phyloP scores from a whole-genome alignment of 345 rosid genomes.

The Gossypium arboreum region DNA sequence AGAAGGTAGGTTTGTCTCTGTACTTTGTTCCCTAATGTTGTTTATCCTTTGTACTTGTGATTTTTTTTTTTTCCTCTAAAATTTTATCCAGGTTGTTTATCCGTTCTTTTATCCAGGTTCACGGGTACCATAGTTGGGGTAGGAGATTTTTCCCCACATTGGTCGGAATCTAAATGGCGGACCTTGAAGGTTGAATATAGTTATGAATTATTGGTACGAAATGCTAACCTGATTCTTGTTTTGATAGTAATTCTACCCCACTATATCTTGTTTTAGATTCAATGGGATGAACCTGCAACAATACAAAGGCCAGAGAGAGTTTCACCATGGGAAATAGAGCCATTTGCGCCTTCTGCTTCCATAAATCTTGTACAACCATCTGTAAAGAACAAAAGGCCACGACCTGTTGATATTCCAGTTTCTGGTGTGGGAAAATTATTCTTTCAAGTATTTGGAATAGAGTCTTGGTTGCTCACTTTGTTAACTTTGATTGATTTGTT shows the following conservation, averaged over 20 bases:
- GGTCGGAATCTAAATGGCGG: slow-evolving; percentile 74
- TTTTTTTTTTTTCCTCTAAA: background rate
- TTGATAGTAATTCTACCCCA: slow-evolving; percentile 19
- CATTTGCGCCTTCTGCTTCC: slow-evolving; percentile 40
- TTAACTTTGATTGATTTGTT: slow-evolving; percentile 5
- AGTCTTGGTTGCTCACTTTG: background rate
- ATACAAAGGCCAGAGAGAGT: slow-evolving; percentile 69
- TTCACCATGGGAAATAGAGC: slow-evolving; percentile 84
- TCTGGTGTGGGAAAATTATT: slow-evolving; percentile 36
- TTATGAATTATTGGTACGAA: slow-evolving; percentile 12
- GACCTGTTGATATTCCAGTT: slow-evolving; percentile 38
- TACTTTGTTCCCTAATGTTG: background rate
- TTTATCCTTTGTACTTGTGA: background rate
- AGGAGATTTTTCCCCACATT: slow-evolving; percentile 55
- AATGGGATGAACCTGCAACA: slow-evolving; percentile 78
- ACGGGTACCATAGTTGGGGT: slow-evolving; percentile 65
- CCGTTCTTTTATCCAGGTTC: slow-evolving; percentile 33
- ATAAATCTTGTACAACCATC: slow-evolving; percentile 38
- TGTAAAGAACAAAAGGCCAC: slow-evolving; percentile 53
- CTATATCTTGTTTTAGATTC: slow-evolving; percentile 35
- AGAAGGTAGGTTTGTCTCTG: slow-evolving; percentile 36
- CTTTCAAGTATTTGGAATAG: background rate
- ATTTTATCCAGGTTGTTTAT: background rate
- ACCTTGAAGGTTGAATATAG: slow-evolving; percentile 53
- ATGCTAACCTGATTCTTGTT: slow-evolving; percentile 15